Evolutionary conservation across 768 basidiomycete species (phyloP), one percentile per base, ranked within the genome.

Genomic region (Leccinum broughii): DNA sequence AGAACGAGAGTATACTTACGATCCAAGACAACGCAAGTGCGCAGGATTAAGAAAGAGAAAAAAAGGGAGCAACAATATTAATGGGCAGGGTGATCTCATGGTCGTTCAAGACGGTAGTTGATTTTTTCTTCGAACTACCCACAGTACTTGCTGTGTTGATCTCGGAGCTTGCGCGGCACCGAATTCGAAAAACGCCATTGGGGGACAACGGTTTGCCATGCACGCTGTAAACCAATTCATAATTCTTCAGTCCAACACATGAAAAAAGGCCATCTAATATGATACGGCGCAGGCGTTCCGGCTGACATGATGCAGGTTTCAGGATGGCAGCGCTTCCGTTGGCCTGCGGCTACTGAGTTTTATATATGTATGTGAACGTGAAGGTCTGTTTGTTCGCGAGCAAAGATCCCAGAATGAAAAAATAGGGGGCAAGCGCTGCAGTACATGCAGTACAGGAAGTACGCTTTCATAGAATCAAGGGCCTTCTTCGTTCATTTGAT

Each of bases 1-100:
- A 1, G 88, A 92, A 71, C 75, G 90, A 55, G 92, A 94, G 59
- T 30, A 30, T 30, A 30, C 28, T 30, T 93, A 92, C 68, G 92
- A 94, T 70, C 92, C 92, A 0, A 76, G 92, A 60, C 82, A 83
- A 52, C 76, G 92, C 30, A 30, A 30, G 30, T 30, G 30, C 30
- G 30, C 4, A 34, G 32, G 32, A 34, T 34, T 34, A 34, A 34
- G 32, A 34, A 34, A 34, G 32, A 11, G 10, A 34, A 34, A 13
- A 13, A 34, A 34, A 34, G 34, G 1, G 34, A 34, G 34, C 34
- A 34, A 34, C 34, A 13, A n/a, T n/a, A n/a, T n/a, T n/a, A n/a
- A 13, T 4, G 11, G 34, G 34, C 13, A 34, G 32, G 32, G 32
- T 3, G 70, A 22, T 54, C 15, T n/a, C 39, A 41, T 4, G 56